Evolutionary conservation across 257 asterid genomes (phyloP).

Genomic region (Salvia miltiorrhiza): DNA sequence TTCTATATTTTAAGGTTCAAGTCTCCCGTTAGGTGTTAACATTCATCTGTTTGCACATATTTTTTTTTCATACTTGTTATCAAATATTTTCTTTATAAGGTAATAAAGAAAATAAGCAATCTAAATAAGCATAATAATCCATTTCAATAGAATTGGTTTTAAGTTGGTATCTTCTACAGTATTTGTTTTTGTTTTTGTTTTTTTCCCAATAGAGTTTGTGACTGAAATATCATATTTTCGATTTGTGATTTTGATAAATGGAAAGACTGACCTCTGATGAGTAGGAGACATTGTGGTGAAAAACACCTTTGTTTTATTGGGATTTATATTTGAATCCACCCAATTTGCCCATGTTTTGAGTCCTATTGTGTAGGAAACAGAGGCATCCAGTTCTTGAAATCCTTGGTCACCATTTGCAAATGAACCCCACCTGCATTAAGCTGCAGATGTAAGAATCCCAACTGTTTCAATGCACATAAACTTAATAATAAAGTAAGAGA

Average conservation of each 20-base stretch:
- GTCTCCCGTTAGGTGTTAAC: background rate
- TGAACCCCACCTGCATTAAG: conserved; percentile 76
- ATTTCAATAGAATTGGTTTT: background rate
- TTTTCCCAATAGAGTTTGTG: background rate
- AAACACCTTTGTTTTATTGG: conserved; percentile 74
- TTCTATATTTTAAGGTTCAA: background rate
- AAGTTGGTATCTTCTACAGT: background rate
- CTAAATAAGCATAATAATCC: background rate
- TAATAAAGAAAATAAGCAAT: background rate
- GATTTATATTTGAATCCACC: conserved; percentile 75
- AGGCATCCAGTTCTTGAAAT: conserved; percentile 63
- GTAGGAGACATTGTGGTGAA: conserved; percentile 96
- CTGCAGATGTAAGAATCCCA: background rate
- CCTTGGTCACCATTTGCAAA: conserved; percentile 83
- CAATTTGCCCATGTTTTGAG: conserved; percentile 97
- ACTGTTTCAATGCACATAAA: background rate
- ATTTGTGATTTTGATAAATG: background rate
- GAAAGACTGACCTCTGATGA: conserved; percentile 61
- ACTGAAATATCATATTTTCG: background rate
- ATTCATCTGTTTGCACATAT: background rate
- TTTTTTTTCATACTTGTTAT: background rate
- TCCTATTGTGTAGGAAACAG: conserved; percentile 66
- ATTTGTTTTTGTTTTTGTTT: background rate
- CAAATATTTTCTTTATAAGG: background rate
- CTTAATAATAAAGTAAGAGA: background rate